Evolutionary conservation across 768 basidiomycete genomes (phyloP).

Genomic region (Trametes villosa): DNA sequence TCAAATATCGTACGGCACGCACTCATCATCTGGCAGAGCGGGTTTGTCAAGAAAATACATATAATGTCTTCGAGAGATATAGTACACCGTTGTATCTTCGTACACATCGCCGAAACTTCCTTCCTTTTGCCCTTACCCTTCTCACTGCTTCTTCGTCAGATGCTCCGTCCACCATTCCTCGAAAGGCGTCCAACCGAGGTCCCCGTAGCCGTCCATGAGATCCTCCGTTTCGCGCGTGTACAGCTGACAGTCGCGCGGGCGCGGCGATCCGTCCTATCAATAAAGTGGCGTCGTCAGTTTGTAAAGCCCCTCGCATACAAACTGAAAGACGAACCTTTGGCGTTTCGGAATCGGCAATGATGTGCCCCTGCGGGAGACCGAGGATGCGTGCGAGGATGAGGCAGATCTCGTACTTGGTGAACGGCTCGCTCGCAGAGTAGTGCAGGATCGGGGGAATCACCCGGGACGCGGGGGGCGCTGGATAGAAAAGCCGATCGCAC

Average conservation of each 20-base stretch:
- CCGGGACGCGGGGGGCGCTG: slow-evolving; percentile 40
- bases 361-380: slow-evolving; percentile 70
- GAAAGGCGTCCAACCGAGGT: slow-evolving; percentile 68
- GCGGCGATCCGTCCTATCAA: slow-evolving; percentile 58
- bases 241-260: slow-evolving; percentile 82
- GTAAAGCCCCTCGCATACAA: background rate
- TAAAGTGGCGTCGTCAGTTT: too few relatives aligned
- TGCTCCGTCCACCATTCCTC: too few relatives aligned
- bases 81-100: too few relatives aligned
- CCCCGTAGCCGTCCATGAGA: slow-evolving; percentile 50
- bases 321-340: slow-evolving; percentile 49
- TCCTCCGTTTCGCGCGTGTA: slow-evolving; percentile 77
- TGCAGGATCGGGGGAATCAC: slow-evolving; percentile 77
- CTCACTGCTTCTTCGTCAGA: too few relatives aligned
- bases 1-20: too few relatives aligned
- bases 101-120: too few relatives aligned
- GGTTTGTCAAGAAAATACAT: too few relatives aligned
- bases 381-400: slow-evolving; percentile 76
- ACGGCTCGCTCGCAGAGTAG: slow-evolving; percentile 79
- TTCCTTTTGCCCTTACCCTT: too few relatives aligned
- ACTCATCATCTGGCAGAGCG: too few relatives aligned
- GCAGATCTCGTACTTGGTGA: slow-evolving; percentile 95
- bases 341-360: slow-evolving; percentile 70
- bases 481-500: too few relatives aligned
- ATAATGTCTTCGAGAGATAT: too few relatives aligned